phyloP scores from a whole-genome alignment of 345 rosid genomes.

The Moringa oleifera region DNA sequence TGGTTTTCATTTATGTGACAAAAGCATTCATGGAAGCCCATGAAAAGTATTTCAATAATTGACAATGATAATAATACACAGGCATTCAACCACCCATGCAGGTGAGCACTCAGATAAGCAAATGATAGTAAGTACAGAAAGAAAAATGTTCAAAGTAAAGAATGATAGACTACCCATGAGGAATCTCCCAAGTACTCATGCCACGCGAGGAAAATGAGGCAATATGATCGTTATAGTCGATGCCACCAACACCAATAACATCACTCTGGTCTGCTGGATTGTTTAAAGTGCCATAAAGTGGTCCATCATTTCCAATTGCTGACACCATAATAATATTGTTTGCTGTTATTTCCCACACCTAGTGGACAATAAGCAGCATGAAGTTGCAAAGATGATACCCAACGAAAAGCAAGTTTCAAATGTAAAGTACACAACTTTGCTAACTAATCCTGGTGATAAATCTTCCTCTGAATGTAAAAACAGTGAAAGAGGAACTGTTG shows the following conservation, averaged over 20 bases:
- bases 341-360: constrained; percentile 99
- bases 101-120: not conserved
- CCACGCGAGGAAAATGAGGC: constrained; percentile 99
- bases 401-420: not conserved
- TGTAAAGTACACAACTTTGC: not conserved
- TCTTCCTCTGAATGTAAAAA: too few species aligned
- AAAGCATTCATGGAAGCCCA: too few species aligned
- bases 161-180: constrained; percentile 72
- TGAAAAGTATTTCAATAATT: not conserved
- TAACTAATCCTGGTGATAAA: too few species aligned
- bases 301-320: constrained; percentile 99
- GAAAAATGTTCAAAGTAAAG: not conserved
- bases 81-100: not conserved
- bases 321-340: constrained; percentile 97
- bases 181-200: constrained; percentile 99
- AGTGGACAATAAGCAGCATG: constrained; percentile 23
- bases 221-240: constrained; percentile 91
- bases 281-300: constrained; percentile 92
- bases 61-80: not conserved
- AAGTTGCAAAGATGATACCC: not conserved
- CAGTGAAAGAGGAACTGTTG: too few species aligned
- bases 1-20: too few species aligned
- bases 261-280: constrained; percentile 99
- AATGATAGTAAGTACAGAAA: not conserved
- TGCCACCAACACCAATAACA: constrained; percentile 98